Evolutionary conservation across 768 basidiomycete genomes (phyloP).

Genomic region (Megacollybia marginata): DNA sequence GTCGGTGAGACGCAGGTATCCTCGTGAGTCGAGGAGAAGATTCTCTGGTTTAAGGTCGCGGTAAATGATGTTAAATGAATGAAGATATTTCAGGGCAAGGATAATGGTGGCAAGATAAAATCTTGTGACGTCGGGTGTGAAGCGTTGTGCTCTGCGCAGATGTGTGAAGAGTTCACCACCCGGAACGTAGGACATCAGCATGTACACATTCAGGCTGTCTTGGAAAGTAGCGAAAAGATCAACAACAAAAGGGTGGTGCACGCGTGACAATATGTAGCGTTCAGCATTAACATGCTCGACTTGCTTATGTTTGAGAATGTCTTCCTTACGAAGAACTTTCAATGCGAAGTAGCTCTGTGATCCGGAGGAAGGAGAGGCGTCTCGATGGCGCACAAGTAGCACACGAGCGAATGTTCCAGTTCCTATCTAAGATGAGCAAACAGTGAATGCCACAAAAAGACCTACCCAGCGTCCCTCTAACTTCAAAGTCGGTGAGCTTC

Average conservation of each 20-base stretch:
- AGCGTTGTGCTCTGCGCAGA: slow-evolving; percentile 87
- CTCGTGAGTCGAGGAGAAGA: slow-evolving; percentile 87
- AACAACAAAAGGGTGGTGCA: slow-evolving; percentile 93
- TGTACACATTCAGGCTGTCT: slow-evolving; percentile 95
- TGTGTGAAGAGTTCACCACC: slow-evolving; percentile 98
- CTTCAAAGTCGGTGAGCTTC: slow-evolving; percentile 72
- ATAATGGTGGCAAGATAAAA: slow-evolving; percentile 97
- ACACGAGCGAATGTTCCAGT: slow-evolving; percentile 97
- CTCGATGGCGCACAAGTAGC: slow-evolving; percentile 74
- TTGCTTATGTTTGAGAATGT: slow-evolving; percentile 85
- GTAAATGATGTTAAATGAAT: slow-evolving; percentile 96
- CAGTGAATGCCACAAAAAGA: neutral
- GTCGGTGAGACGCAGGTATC: slow-evolving; percentile 93
- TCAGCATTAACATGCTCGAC: slow-evolving; percentile 98
- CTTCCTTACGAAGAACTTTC: slow-evolving; percentile 83
- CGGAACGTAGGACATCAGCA: slow-evolving; percentile 93
- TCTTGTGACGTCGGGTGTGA: slow-evolving; percentile 94
- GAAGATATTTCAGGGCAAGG: slow-evolving; percentile 89
- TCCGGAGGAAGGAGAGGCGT: slow-evolving; percentile 33
- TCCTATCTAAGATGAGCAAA: slow-evolving; percentile 35
- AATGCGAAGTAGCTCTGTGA: slow-evolving; percentile 71
- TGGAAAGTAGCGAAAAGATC: slow-evolving; percentile 95
- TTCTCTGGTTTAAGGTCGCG: slow-evolving; percentile 99
- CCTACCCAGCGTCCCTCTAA: slow-evolving; percentile 67
- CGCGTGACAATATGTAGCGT: slow-evolving; percentile 84